Base-by-base conservation (phyloP, 2,329 filamentous ascomycete species). In the Sphaceloma murrayae region DNA sequence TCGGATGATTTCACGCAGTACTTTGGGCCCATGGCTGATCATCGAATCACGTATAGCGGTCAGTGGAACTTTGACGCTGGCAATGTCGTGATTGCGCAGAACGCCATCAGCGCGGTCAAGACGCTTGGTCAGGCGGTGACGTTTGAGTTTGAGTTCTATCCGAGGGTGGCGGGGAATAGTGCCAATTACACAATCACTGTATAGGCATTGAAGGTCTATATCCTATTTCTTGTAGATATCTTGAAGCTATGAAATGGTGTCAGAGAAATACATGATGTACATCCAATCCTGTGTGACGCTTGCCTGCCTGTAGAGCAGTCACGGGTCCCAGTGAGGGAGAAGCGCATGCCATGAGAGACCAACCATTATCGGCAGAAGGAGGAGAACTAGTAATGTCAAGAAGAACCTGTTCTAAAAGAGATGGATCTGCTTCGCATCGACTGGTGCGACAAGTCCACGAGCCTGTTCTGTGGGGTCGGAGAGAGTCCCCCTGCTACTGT, bases 1-100 rank as follows among this genome's bases (percentile, higher is more conserved):
- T 64, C 73, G 3, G 75, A 79, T 49, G 66, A 70, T 39, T 79
- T 71, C 71, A 78, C 75, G 0, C 56, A 65, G 52, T 74, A 65
- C 21, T 57, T 77, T 1, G 69, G 70, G 0, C 62, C 68, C 2
- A 54, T 78, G 17, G 72, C 77, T 53, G 64, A 73, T 49, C 62
- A 52, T 0, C 45, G 60, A 6, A 56, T 58, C 9, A 77, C 74
- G 2, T 75, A 67, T 46, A 61, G 54, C 6, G 62, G 56, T 14
- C 71, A 75, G 46, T 78, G 69, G 66, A 67, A 68, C 39, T 76
- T 67, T 61, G 68, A 73, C 48, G 62, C 54, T 1, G 52, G 56
- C 11, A 56, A 66, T 45, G 59, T 77, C 1, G 67, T 73, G 3
- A 49, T 77, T n/a, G 67, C 61, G 3, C 55, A 62, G 0, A 56